A percentile compares a stretch with the other conserved stretches of the same genome.
Conservation (phyloP, 192 early-diverging fungal genomes). For the Thamnidium elegans region DNA sequence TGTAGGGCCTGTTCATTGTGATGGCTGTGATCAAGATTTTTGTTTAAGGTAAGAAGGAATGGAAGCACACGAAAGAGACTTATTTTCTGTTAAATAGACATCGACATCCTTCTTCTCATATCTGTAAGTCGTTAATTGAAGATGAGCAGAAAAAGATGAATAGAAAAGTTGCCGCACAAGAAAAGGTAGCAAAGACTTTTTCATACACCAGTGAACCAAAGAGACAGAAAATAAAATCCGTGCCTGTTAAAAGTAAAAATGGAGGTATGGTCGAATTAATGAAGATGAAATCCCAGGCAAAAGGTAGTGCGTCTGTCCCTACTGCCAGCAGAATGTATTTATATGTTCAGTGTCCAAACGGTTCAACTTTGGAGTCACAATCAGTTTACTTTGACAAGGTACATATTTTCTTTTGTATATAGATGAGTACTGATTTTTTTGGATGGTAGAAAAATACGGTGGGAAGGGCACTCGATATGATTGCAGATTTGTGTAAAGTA, state of each 20-base stretch:
- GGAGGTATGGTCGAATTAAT: conserved; percentile 6
- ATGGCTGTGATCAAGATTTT: conserved; percentile 2
- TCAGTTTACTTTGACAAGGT: conserved; percentile 15
- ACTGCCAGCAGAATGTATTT: neutral
- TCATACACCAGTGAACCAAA: neutral
- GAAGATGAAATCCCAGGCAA: conserved; percentile 22
- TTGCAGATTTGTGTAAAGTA: conserved; percentile 11
- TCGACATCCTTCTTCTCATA: conserved; percentile 11
- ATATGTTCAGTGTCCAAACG: conserved; percentile 9
- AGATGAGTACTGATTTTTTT: neutral
- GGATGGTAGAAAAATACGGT: neutral
- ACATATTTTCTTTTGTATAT: neutral
- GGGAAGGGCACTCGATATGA: conserved; percentile 11
- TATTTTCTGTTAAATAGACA: conserved; percentile 9
- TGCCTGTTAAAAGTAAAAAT: neutral
- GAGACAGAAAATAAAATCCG: neutral
- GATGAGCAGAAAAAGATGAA: conserved; percentile 9
- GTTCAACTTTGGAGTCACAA: neutral
- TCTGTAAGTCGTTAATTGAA: neutral
- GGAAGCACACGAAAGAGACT: neutral
- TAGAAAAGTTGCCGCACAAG: conserved; percentile 12
- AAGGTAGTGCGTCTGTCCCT: conserved; percentile 7
- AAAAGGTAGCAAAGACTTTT: conserved; percentile 7
- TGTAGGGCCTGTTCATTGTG: conserved; percentile 15
- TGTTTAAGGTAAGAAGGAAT: conserved; percentile 11